phyloP scores from a whole-genome alignment of 768 basidiomycete genomes.

The Tricholoma matsutake region DNA sequence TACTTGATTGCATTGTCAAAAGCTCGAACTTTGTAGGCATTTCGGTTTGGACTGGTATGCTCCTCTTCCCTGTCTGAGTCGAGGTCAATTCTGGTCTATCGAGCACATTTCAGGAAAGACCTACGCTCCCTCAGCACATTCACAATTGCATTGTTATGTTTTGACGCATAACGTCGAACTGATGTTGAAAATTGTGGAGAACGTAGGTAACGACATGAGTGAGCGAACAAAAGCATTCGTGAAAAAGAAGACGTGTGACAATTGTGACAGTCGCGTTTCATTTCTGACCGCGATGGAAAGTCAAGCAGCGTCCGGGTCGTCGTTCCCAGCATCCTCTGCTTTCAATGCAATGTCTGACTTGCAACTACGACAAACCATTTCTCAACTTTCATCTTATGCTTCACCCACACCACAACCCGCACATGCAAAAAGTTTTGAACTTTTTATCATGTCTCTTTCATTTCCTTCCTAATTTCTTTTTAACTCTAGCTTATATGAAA shows the following conservation, averaged over 20 bases:
- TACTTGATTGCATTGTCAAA: constrained; percentile 46
- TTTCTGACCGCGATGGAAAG: constrained; percentile 16
- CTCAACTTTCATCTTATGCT: constrained; percentile 44
- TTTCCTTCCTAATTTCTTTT: constrained; percentile 9
- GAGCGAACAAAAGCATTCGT: constrained; percentile 5
- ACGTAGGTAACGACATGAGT: constrained; percentile 9
- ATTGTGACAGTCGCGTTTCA: constrained; percentile 14
- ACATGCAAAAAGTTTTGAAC: constrained; percentile 31
- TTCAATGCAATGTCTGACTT: constrained; percentile 53
- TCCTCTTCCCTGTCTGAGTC: constrained; percentile 43
- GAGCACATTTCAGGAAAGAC: constrained; percentile 6
- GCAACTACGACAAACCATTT: constrained; percentile 62
- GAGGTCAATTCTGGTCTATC: neutral
- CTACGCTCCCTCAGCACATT: constrained; percentile 41
- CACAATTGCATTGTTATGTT: constrained; percentile 26
- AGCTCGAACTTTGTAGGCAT: constrained; percentile 48
- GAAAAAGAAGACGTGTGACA: constrained; percentile 2
- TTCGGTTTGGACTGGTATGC: constrained; percentile 30
- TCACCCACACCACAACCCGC: constrained; percentile 37
- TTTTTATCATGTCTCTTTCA: neutral
- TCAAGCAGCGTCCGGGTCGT: constrained; percentile 19
- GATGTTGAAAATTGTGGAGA: constrained; percentile 3
- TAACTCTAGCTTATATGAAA: constrained; percentile 52
- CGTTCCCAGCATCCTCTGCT: constrained; percentile 24
- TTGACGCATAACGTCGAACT: constrained; percentile 4